Percentiles rank a stretch among this genome's conserved stretches.
Evolutionary conservation across 495 filamentous ascomycete genomes (phyloP).

Genomic region (Neurospora pannonica): DNA sequence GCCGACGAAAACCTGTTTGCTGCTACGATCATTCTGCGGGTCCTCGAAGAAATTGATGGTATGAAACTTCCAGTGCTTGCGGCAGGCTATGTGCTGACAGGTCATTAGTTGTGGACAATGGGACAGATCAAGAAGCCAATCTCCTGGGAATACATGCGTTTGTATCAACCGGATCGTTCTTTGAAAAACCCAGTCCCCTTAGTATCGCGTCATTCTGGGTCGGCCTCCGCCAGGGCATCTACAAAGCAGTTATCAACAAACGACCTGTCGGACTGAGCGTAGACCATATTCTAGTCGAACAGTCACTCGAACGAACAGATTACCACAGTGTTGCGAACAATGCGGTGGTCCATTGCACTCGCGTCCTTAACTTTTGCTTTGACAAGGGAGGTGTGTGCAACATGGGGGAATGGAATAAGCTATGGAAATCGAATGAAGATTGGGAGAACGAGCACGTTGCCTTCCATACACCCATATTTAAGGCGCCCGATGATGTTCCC

Average conservation of each 20-base stretch:
- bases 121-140: constrained; percentile 33
- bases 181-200: constrained; percentile 24
- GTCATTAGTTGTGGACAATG: constrained; percentile 24
- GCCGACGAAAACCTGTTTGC: constrained; percentile 52
- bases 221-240: constrained; percentile 48
- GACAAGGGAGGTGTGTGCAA: constrained; percentile 12
- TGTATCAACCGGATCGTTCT: constrained; percentile 23
- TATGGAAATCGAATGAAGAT: constrained; percentile 19
- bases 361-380: constrained; percentile 45
- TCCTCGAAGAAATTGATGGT: constrained; percentile 54
- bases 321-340: constrained; percentile 46
- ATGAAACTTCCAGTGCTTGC: constrained; percentile 3
- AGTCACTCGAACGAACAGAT: constrained; percentile 28
- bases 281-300: constrained; percentile 32
- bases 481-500: constrained; percentile 11
- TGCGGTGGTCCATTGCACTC: constrained; percentile 43
- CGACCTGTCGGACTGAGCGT: constrained; percentile 33
- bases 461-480: constrained; percentile 32
- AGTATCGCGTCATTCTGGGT: constrained; percentile 48
- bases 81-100: constrained; percentile 5
- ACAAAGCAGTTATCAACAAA: constrained; percentile 43
- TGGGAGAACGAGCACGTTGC: constrained; percentile 27
- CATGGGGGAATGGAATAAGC: constrained; percentile 21
- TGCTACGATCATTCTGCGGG: constrained; percentile 50
- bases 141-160: constrained; percentile 44